Conservation (phyloP, 2,329 filamentous ascomycete species). For the Myriosclerotinia duriaeana region DNA sequence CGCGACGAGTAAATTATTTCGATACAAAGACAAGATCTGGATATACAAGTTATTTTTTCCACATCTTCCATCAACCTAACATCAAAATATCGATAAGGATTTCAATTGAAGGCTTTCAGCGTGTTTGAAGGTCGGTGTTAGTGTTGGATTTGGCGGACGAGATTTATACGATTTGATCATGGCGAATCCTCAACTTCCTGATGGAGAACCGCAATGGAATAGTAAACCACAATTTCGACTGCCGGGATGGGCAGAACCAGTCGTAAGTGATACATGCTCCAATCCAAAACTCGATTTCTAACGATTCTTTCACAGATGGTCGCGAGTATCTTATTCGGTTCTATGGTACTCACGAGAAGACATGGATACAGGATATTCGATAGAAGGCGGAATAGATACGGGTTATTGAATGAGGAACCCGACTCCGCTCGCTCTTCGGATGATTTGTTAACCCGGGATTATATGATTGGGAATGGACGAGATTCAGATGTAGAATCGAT, state of each 20-base stretch:
- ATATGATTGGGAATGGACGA: conserved; percentile 33
- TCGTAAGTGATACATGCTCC: conserved; percentile 30
- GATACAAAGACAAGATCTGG: not conserved
- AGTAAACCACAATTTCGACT: conserved; percentile 39
- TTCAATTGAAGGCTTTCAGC: not conserved
- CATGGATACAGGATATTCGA: conserved; percentile 35
- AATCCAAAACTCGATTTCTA: not conserved
- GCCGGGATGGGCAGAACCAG: conserved; percentile 40
- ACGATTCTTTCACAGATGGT: conserved; percentile 35
- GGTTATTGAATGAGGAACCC: conserved; percentile 34
- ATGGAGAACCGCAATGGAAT: conserved; percentile 38
- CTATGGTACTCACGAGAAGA: conserved; percentile 39
- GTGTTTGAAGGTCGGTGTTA: not conserved
- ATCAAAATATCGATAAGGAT: not conserved
- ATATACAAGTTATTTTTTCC: not conserved
- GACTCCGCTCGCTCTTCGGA: conserved; percentile 39
- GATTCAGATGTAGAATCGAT: conserved; percentile 32
- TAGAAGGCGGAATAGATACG: conserved; percentile 25
- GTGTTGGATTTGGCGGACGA: conserved; percentile 4
- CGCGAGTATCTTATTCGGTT: conserved; percentile 38
- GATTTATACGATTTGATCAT: not conserved
- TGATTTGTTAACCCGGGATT: conserved; percentile 36
- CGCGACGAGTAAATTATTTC: not conserved
- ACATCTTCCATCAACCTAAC: not conserved
- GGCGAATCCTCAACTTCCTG: conserved; percentile 13